Evolutionary conservation across 176 grass and related monocot genomes (phyloP).

Genomic region (Avena atlantica): DNA sequence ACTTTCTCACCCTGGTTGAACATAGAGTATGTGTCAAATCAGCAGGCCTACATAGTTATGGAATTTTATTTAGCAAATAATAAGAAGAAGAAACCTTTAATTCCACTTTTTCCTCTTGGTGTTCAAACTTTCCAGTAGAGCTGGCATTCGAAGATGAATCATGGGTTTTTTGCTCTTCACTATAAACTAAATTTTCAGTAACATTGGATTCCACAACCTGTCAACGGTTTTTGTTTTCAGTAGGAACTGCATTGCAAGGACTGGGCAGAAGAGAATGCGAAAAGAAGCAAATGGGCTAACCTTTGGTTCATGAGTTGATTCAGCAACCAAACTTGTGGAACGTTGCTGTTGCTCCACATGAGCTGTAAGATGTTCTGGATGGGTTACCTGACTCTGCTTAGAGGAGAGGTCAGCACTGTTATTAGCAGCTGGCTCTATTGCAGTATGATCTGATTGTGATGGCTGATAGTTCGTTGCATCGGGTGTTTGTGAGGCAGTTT

Average conservation of each 20-base stretch:
- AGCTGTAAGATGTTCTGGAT: slow-evolving; percentile 50
- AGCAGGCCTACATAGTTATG: slow-evolving; percentile 6
- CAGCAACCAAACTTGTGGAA: slow-evolving; percentile 32
- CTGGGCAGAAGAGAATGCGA: slow-evolving; percentile 8
- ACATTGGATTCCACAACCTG: slow-evolving; percentile 61
- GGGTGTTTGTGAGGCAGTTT: slow-evolving; percentile 55
- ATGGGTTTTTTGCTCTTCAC: slow-evolving; percentile 45
- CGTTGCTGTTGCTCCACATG: slow-evolving; percentile 53
- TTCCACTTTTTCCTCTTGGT: slow-evolving; percentile 60
- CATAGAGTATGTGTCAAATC: neutral
- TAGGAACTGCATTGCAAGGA: slow-evolving; percentile 25
- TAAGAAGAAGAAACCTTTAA: slow-evolving; percentile 62
- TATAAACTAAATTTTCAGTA: slow-evolving; percentile 48
- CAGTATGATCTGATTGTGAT: slow-evolving; percentile 63
- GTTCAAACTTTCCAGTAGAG: slow-evolving; percentile 52
- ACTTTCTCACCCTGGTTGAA: slow-evolving; percentile 49
- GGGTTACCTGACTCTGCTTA: slow-evolving; percentile 56
- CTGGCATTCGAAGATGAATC: slow-evolving; percentile 47
- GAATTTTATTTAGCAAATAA: neutral
- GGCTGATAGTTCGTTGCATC: slow-evolving; percentile 62
- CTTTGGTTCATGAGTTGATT: slow-evolving; percentile 59
- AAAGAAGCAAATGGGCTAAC: slow-evolving; percentile 50
- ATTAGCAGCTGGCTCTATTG: slow-evolving; percentile 45
- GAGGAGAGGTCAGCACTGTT: slow-evolving; percentile 45
- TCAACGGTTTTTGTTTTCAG: slow-evolving; percentile 5